Evolutionary conservation across 768 basidiomycete species (phyloP).

Genomic region (Jaapia argillacea): DNA sequence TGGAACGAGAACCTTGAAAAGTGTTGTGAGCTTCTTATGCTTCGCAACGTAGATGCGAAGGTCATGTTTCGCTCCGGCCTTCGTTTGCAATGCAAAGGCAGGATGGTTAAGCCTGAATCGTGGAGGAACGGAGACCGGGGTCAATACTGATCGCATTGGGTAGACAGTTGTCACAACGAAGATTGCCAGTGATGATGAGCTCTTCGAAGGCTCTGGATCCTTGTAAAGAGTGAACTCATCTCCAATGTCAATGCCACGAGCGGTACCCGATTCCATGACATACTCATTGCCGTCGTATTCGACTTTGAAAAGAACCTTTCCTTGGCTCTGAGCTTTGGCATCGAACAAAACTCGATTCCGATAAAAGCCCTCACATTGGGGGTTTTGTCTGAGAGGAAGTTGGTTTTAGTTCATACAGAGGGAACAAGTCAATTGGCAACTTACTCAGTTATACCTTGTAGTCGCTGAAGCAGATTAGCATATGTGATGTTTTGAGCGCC

Average conservation of each 20-base stretch:
- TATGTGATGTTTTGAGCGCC: constrained; percentile 20
- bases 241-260: constrained; percentile 15
- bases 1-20: too few relatives aligned
- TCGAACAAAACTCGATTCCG: constrained; percentile 17
- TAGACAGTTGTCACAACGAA: constrained; percentile 1
- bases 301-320: constrained; percentile 6
- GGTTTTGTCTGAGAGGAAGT: constrained; percentile 13
- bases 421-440: not conserved
- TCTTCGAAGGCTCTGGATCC: not conserved
- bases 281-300: constrained; percentile 1
- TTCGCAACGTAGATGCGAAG: too few relatives aligned
- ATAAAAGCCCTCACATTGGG: constrained; percentile 18
- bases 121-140: too few relatives aligned
- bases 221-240: constrained; percentile 13
- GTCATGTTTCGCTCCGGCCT: too few relatives aligned
- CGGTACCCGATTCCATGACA: constrained; percentile 15
- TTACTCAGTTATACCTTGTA: constrained; percentile 9
- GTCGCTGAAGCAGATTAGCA: constrained; percentile 11
- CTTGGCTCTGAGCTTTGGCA: constrained; percentile 7
- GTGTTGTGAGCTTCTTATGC: too few relatives aligned
- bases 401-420: not conserved
- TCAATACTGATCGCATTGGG: too few relatives aligned
- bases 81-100: too few relatives aligned
- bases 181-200: constrained; percentile 5
- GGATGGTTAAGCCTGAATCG: too few relatives aligned